Base-by-base conservation (phyloP, 2,329 filamentous ascomycete genomes). In the Alternaria hordeiaustralica region DNA sequence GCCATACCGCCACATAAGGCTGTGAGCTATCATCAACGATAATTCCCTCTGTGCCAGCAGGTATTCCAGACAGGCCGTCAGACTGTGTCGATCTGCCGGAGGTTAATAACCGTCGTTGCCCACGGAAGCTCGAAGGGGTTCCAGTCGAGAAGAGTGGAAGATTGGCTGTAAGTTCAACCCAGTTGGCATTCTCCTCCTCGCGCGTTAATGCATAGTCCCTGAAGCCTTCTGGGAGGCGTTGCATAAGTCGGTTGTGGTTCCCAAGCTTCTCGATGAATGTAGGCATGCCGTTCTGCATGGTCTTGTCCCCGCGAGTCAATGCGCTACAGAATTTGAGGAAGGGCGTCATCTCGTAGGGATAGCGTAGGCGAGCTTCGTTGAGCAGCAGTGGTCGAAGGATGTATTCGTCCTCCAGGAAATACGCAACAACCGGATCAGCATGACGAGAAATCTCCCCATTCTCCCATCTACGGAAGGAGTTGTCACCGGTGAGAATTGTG, bases 181-280 rank as follows among this genome's bases (percentile, higher is more conserved):
- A 88, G 71, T 96, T 96, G 25, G 88, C 89, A 69, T 96, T 94
- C 63, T 96, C 92, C 67, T 97, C 93, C 79, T 97, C 94, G 57
- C 92, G 89, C 43, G 91, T 89, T 12, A 94, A 88, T 64, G 90
- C 87, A 71, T 96, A 97, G 36, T 87, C 88, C 45, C 87, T 86
- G 76, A 97, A 97, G 30, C 87, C 81, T 0, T 86, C 81, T 0
- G 92, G 90, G n/a, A 97, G 85, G 12, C 87, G 84, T 69, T 96
- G 90, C 26, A 95, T 97, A 58, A 97, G 88, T 7, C 88, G 90
- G 2, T 88, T 87, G 58, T 94, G 90, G 61, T 85, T 86, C 61
- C 90, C 87, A 12, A 97, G 83, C 59, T 90, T 83, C n/a, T 86
- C 82, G 41, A 91, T 80, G 10, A 94, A 71, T 1, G 69, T 69